phyloP scores from a whole-genome alignment of 495 filamentous ascomycete species.

The Articulospora tetracladia region DNA sequence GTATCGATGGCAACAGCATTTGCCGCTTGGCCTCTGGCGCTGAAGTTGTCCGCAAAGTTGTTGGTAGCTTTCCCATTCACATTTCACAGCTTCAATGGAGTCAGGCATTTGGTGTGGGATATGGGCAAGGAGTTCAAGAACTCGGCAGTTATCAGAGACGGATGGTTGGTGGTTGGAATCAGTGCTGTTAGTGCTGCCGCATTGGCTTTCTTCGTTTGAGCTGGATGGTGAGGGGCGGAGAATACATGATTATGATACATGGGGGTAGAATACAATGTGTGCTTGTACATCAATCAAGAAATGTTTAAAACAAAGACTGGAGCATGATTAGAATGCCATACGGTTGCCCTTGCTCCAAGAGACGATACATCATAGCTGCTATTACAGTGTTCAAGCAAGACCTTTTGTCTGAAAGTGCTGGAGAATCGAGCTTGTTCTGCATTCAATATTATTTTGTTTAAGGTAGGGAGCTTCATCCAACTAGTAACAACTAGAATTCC shows the following conservation, averaged over 20 bases:
- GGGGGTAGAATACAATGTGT: background rate
- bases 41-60: conserved; percentile 72
- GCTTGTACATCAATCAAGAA: background rate
- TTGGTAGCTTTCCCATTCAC: conserved; percentile 75
- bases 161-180: conserved; percentile 69
- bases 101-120: conserved; percentile 92
- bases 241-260: background rate
- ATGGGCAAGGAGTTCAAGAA: conserved; percentile 64
- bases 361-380: too few relatives aligned
- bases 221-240: background rate
- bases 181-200: conserved; percentile 57
- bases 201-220: conserved; percentile 52
- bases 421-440: too few relatives aligned
- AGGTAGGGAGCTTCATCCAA: too few relatives aligned
- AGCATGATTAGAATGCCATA: too few relatives aligned
- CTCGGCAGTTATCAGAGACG: conserved; percentile 65
- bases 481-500: too few relatives aligned
- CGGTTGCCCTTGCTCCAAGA: too few relatives aligned
- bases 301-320: background rate
- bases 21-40: conserved; percentile 58
- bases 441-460: too few relatives aligned
- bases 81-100: conserved; percentile 81
- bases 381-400: too few relatives aligned
- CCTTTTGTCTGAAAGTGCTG: too few relatives aligned
- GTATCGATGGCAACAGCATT: conserved; percentile 74